Evolutionary conservation across 139 green algal species (phyloP).

Genomic region (Tetradesmus obliquus): DNA sequence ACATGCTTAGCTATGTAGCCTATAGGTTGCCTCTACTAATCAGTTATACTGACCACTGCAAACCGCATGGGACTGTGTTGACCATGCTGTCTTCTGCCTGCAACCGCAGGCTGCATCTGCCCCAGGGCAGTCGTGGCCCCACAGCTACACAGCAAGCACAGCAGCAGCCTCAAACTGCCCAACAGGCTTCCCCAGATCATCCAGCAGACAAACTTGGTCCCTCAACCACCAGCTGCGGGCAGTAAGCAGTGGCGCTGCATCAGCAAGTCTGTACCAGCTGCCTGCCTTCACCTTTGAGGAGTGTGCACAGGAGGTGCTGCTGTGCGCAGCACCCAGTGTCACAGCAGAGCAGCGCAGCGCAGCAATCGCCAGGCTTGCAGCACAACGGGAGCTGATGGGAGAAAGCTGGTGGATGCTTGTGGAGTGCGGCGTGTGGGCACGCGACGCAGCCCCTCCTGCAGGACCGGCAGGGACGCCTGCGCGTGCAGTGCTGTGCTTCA

Average conservation of each 20-base stretch:
- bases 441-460: background rate
- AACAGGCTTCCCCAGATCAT: background rate
- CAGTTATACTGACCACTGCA: background rate
- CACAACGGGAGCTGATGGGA: background rate
- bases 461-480: background rate
- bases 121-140: background rate
- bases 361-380: background rate
- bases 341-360: background rate
- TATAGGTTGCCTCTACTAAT: no score
- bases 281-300: background rate
- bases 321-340: background rate
- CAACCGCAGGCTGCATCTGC: background rate
- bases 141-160: background rate
- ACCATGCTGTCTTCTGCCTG: background rate
- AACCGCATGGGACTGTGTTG: no score
- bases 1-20: no score
- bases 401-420: background rate
- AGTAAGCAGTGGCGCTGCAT: background rate
- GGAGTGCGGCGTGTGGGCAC: background rate
- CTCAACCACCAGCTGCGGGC: background rate
- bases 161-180: background rate
- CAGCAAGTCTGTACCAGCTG: background rate
- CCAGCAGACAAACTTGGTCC: background rate
- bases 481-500: background rate
- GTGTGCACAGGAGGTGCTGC: background rate